These are phyloP conservation scores for Sarcomyxa edulis DNA, from an alignment of 768 basidiomycete genomes.

Conservation along the genomic window DNA sequence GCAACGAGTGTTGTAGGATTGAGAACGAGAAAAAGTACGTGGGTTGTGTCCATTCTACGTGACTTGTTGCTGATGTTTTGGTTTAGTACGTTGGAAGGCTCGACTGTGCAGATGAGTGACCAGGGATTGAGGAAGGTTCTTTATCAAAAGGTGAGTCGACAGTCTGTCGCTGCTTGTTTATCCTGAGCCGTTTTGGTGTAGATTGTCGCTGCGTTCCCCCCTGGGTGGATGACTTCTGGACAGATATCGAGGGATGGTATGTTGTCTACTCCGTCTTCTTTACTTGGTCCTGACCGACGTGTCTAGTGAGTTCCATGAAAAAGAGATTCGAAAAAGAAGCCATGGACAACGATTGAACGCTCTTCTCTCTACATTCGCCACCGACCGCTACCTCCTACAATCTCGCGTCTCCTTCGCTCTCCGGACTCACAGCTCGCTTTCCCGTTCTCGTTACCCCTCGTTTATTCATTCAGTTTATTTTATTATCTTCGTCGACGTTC, in stretches of 20 bases:
- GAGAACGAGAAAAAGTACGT: conserved; percentile 63
- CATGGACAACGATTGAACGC: conserved; percentile 64
- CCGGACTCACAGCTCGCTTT: no score
- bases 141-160: conserved; percentile 62
- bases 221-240: conserved; percentile 82
- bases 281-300: neutral
- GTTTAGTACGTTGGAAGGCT: conserved; percentile 53
- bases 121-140: conserved; percentile 75
- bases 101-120: conserved; percentile 68
- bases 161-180: neutral
- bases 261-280: conserved; percentile 16
- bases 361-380: no score
- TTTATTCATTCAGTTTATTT: no score
- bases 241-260: conserved; percentile 84
- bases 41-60: neutral
- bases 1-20: conserved; percentile 74
- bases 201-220: conserved; percentile 79
- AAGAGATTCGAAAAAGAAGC: conserved; percentile 73
- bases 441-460: no score
- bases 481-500: no score
- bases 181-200: conserved; percentile 12
- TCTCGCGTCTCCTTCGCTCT: no score
- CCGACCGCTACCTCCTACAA: no score
- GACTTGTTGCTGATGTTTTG: neutral
- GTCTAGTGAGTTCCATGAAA: conserved; percentile 77